Evolutionary conservation across 345 rosid genomes (phyloP).

Genomic region (Garcia nutans): DNA sequence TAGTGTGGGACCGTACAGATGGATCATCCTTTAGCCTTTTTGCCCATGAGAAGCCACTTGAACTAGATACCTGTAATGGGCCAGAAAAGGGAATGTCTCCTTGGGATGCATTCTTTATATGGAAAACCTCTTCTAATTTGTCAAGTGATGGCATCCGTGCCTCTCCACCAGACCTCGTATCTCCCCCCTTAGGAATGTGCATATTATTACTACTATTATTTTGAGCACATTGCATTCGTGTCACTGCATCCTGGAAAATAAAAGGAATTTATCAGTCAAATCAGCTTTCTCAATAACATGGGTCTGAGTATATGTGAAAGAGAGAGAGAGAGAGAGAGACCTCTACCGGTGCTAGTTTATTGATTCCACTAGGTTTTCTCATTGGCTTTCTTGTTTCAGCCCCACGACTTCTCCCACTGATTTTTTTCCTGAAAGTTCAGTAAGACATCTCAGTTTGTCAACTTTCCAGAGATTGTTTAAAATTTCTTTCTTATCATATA

Average conservation of each 20-base stretch:
- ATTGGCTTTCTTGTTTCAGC: constrained; percentile 64
- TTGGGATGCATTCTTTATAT: constrained; percentile 83
- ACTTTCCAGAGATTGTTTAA: background rate
- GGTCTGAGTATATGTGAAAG: background rate
- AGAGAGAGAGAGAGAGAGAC: constrained; percentile 34
- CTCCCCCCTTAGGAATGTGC: constrained; percentile 33
- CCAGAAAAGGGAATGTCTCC: constrained; percentile 90
- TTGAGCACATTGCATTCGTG: constrained; percentile 37
- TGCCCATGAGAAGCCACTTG: constrained; percentile 97
- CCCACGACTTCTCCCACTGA: constrained; percentile 55
- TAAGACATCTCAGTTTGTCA: background rate
- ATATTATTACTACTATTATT: constrained; percentile 31
- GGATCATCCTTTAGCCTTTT: constrained; percentile 66
- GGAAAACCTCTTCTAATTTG: constrained; percentile 55
- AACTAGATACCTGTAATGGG: constrained; percentile 75
- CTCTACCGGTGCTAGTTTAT: constrained; percentile 74
- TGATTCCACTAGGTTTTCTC: constrained; percentile 53
- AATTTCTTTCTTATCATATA: background rate
- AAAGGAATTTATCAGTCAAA: constrained; percentile 11
- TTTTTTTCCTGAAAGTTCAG: constrained; percentile 65
- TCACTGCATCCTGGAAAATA: constrained; percentile 53
- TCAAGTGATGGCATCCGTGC: constrained; percentile 45
- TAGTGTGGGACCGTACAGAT: constrained; percentile 47
- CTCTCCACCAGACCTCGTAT: constrained; percentile 38
- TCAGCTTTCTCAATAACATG: background rate